Evolutionary conservation across 495 filamentous ascomycete genomes (phyloP).

Genomic region (Echria macrotheca): DNA sequence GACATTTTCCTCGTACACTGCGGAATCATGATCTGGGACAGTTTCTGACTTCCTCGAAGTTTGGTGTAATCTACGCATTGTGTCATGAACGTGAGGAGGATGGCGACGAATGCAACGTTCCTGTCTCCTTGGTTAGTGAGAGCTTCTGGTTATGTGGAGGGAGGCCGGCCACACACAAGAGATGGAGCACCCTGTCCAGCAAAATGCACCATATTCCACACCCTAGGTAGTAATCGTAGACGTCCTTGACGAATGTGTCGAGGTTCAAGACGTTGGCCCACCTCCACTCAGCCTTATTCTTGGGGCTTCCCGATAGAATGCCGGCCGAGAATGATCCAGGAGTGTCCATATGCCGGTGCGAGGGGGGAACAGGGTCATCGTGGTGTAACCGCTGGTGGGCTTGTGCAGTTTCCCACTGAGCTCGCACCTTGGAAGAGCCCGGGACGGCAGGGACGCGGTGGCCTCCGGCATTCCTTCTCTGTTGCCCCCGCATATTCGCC

Average conservation of each 20-base stretch:
- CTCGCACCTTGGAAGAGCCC: conserved; percentile 49
- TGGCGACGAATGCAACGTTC: conserved; percentile 69
- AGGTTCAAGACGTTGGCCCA: conserved; percentile 93
- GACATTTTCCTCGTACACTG: conserved; percentile 88
- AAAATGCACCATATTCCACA: conserved; percentile 88
- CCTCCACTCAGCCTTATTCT: conserved; percentile 85
- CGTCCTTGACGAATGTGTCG: conserved; percentile 83
- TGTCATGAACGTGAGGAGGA: conserved; percentile 77
- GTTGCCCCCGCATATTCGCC: conserved; percentile 6
- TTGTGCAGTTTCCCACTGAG: conserved; percentile 64
- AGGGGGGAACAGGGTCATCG: conserved; percentile 28
- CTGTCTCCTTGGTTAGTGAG: conserved; percentile 26
- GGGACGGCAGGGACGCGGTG: conserved; percentile 31
- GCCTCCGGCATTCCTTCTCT: conserved; percentile 11
- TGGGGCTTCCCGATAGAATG: conserved; percentile 52
- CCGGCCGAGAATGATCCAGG: conserved; percentile 31
- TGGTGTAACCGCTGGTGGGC: conserved; percentile 56
- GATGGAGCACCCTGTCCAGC: conserved; percentile 60
- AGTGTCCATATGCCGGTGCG: conserved; percentile 9
- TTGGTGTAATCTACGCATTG: conserved; percentile 81
- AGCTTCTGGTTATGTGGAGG: conserved; percentile 15
- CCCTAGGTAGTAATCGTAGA: conserved; percentile 84
- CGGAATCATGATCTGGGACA: conserved; percentile 72
- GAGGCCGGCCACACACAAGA: conserved; percentile 57
- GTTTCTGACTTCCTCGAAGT: conserved; percentile 65